These are phyloP conservation scores for Porcisia deanei DNA, from an alignment of 208 protist genomes.

Conservation along the genomic window DNA sequence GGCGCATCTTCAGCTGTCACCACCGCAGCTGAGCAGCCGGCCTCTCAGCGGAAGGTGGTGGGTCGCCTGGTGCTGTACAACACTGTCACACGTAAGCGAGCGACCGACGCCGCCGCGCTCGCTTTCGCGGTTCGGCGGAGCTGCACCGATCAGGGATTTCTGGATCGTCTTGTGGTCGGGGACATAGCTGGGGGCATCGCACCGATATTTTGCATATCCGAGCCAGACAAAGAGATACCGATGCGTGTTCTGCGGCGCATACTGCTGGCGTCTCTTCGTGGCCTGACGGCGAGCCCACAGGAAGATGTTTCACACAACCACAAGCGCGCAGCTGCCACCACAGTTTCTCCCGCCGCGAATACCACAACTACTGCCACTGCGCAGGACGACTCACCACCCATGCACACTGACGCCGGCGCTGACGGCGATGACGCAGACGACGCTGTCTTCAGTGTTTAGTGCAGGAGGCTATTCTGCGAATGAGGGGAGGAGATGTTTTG, in stretches of 20 bases:
- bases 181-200: slow-evolving; percentile 7
- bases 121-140: slow-evolving; percentile 70
- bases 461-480: background rate
- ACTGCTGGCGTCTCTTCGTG: slow-evolving; percentile 45
- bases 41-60: background rate
- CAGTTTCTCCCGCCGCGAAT: background rate
- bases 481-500: no score
- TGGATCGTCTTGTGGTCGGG: slow-evolving; percentile 36
- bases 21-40: background rate
- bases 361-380: background rate
- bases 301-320: background rate
- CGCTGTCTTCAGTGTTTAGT: slow-evolving; percentile 32
- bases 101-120: slow-evolving; percentile 67
- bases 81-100: slow-evolving; percentile 38
- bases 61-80: slow-evolving; percentile 63
- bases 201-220: slow-evolving; percentile 41
- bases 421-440: slow-evolving; percentile 26
- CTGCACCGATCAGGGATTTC: slow-evolving; percentile 54
- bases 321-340: background rate
- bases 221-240: slow-evolving; percentile 58
- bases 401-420: background rate
- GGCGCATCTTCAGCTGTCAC: background rate
- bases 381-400: background rate
- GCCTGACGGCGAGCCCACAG: background rate
- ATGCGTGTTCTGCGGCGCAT: slow-evolving; percentile 43